These are phyloP conservation scores for Sambucus nigra DNA, from an alignment of 129 eudicot species.

Conservation along the genomic window DNA sequence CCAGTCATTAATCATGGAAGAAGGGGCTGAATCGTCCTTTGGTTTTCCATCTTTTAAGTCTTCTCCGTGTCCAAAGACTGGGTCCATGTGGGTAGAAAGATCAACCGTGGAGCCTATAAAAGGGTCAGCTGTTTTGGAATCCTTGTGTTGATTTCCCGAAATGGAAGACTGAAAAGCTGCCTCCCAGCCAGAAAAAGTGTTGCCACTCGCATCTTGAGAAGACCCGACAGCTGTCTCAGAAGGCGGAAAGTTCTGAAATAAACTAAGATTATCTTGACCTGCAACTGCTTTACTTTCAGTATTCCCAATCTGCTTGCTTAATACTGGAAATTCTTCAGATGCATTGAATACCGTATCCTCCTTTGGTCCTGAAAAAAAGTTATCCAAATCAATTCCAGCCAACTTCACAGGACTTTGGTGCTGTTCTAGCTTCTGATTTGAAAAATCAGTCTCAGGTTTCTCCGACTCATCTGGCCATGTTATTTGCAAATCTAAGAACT, in stretches of 20 bases:
- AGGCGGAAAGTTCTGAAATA: constrained; percentile 34
- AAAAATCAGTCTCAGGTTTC: constrained; percentile 20
- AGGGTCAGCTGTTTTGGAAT: too few species aligned
- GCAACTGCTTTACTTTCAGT: constrained; percentile 15
- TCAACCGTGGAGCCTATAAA: too few species aligned
- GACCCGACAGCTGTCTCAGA: constrained; percentile 13
- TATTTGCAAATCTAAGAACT: constrained; percentile 47
- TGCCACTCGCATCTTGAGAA: not conserved
- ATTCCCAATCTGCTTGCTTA: constrained; percentile 17
- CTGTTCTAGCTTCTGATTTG: constrained; percentile 17
- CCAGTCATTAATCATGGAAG: too few species aligned
- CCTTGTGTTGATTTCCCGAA: constrained; percentile 4
- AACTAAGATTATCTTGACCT: constrained; percentile 25
- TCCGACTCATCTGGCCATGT: constrained; percentile 50
- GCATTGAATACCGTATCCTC: constrained; percentile 17
- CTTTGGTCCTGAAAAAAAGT: constrained; percentile 27
- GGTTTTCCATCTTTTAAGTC: too few species aligned
- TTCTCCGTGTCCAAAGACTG: too few species aligned
- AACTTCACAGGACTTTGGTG: constrained; percentile 22
- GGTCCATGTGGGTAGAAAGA: too few species aligned
- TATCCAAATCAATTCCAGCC: constrained; percentile 38
- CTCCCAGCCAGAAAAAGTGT: constrained; percentile 25
- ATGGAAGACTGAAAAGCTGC: constrained; percentile 28
- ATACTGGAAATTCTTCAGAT: constrained; percentile 25
- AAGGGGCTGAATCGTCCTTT: too few species aligned